Percentiles rank a stretch among this genome's conserved stretches.
Evolutionary conservation across 116 monocot genomes (phyloP).

Genomic region (Papilionanthe hybrid): DNA sequence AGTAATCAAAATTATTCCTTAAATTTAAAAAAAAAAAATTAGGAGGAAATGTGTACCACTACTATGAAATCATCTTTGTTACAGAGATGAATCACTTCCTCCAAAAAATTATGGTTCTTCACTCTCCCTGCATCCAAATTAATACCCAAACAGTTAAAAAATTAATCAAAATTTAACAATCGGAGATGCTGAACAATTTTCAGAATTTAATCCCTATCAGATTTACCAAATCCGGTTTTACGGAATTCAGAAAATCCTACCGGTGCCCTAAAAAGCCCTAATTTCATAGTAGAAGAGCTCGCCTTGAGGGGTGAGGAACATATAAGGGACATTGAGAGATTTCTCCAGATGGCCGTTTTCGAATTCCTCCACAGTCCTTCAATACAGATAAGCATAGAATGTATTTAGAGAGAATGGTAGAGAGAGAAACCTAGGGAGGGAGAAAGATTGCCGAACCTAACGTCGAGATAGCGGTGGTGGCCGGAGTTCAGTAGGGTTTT

Average conservation of each 20-base stretch:
- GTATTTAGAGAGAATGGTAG: not conserved
- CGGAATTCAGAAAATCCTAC: no score
- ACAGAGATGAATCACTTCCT: conserved; percentile 23
- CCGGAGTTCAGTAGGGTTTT: conserved; percentile 31
- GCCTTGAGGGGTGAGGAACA: conserved; percentile 62
- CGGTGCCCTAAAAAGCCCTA: no score
- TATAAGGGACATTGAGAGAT: conserved; percentile 58
- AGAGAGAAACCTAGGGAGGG: not conserved
- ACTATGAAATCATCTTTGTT: conserved; percentile 37
- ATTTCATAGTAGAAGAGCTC: not conserved
- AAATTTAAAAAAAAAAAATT: no score
- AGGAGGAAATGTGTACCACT: conserved; percentile 23
- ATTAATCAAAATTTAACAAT: no score
- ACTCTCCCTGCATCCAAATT: conserved; percentile 27
- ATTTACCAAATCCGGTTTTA: no score
- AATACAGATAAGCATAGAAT: conserved; percentile 7
- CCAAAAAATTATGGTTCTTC: conserved; percentile 38
- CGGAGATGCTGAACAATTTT: no score
- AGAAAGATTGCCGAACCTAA: conserved; percentile 35
- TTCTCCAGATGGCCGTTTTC: conserved; percentile 47
- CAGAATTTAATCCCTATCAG: no score
- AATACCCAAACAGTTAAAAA: no score
- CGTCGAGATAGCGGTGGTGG: conserved; percentile 60
- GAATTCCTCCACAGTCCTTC: conserved; percentile 49
- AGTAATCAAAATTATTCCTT: no score